Base-by-base conservation (phyloP, 805 yeast species). In the Kodamaea restingae region DNA sequence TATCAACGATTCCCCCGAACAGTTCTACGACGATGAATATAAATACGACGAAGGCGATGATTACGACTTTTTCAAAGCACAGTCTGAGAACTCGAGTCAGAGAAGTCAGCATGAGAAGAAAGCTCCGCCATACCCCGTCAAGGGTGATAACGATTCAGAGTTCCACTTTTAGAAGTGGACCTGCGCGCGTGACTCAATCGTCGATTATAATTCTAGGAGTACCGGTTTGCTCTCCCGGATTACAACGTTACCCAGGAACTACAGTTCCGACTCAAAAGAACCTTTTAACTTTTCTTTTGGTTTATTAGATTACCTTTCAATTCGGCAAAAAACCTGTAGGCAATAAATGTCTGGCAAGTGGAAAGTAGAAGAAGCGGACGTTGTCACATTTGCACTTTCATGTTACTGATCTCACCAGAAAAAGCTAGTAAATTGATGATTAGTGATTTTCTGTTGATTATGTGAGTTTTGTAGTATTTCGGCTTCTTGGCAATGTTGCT, bases 41-140 rank as follows among this genome's bases (percentile, higher is more conserved):
- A 37, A 37, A 15, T 37, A 27, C 26, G 40, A 30, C 10, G 40
- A 37, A 18, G 31, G 10, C 4, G 36, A 32, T 9, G 41, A 38
- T 21, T 38, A 38, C 15, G 37, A 38, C 17, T 38, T 38, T 25
- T 32, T 27, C 37, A 38, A 32, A 32, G 41, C 41, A 2, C 37
- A 27, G 15, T 38, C 41, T 2, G 36, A 30, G 18, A 17, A 25
- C 7, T 35, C 38, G 15, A 27, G 33, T 30, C 40, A 37, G 24
- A 32, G 31, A 32, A 38, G 40, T 38, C 34, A 12, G 25, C n/a
- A 17, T 18, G 30, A 34, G 29, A 32, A 27, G 28, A 15, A 31
- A n/a, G 20, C 12, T 15, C 37, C 41, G 27, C 42, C 42, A 28
- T 34, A 39, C 22, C 38, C 38, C 3, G 32, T 30, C 9, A 34